These are phyloP conservation scores for Boletus subparvulus DNA, from an alignment of 768 basidiomycete genomes.

Conservation along the genomic window DNA sequence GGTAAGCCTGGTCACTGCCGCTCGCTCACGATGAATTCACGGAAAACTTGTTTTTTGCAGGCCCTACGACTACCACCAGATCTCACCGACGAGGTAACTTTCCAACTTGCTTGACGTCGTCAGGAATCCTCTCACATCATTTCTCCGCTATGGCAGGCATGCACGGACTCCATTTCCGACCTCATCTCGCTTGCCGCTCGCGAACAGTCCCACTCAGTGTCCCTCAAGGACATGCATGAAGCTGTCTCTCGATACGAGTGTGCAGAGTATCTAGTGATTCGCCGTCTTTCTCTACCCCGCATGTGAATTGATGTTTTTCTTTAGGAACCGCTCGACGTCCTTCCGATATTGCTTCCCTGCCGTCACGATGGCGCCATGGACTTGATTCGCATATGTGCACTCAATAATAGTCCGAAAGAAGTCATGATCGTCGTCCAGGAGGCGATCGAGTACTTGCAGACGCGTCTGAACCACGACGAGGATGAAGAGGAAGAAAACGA, in stretches of 20 bases:
- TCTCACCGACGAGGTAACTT: constrained; percentile 25
- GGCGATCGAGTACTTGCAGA: constrained; percentile 33
- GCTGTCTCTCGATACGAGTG: constrained; percentile 14
- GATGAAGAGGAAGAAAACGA: constrained; percentile 18
- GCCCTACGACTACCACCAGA: constrained; percentile 19
- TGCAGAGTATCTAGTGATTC: constrained; percentile 19
- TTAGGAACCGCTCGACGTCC: constrained; percentile 41
- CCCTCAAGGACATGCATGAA: constrained; percentile 21
- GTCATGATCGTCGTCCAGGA: constrained; percentile 43
- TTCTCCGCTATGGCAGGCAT: constrained; percentile 13
- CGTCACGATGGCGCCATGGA: constrained; percentile 28
- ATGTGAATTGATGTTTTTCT: not conserved
- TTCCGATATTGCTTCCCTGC: constrained; percentile 38
- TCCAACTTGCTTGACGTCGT: not conserved
- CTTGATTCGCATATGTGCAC: constrained; percentile 35
- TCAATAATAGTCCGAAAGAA: constrained; percentile 40
- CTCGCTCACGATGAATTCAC: constrained; percentile 5
- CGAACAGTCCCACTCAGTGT: not conserved
- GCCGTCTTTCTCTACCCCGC: not conserved
- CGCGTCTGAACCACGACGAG: constrained; percentile 11
- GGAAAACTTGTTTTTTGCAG: constrained; percentile 13
- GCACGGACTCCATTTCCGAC: constrained; percentile 13
- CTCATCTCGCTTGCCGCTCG: constrained; percentile 19
- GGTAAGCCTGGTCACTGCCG: not conserved
- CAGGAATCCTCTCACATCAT: not conserved